A percentile compares a stretch with the other conserved stretches of the same genome.
Conservation (phyloP, 2,329 filamentous ascomycete species). For the Diaporthe sp. region DNA sequence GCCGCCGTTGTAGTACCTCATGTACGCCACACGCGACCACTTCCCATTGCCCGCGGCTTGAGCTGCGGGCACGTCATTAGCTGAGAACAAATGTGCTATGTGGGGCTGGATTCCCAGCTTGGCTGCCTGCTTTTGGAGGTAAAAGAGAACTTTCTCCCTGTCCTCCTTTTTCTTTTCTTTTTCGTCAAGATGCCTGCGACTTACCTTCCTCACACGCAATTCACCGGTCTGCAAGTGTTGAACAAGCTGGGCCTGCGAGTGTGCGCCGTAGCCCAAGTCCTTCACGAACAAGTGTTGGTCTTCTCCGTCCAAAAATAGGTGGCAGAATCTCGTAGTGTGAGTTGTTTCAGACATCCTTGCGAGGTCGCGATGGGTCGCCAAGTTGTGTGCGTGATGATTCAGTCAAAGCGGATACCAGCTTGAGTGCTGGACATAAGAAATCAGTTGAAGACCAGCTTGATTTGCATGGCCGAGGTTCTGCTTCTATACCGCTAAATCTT, state of each 20-base stretch:
- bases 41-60: too few relatives aligned
- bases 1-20: neutral
- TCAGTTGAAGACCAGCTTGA: too few relatives aligned
- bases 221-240: neutral
- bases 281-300: constrained; percentile 6
- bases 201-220: constrained; percentile 19
- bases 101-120: neutral
- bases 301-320: neutral
- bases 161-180: neutral
- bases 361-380: neutral
- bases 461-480: too few relatives aligned
- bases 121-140: neutral
- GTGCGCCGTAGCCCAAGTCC: neutral
- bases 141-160: neutral
- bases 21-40: neutral
- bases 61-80: neutral
- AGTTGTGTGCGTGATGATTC: neutral
- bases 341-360: neutral
- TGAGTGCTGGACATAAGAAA: too few relatives aligned
- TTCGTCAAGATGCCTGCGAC: neutral
- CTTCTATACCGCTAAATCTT: too few relatives aligned
- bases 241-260: neutral
- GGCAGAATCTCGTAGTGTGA: neutral
- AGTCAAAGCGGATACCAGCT: neutral
- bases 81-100: neutral